Percentiles rank a stretch among this genome's conserved stretches.
These are phyloP conservation scores for Fusarium chaquense DNA, from an alignment of 2,329 filamentous ascomycete genomes.

Conservation along the genomic window DNA sequence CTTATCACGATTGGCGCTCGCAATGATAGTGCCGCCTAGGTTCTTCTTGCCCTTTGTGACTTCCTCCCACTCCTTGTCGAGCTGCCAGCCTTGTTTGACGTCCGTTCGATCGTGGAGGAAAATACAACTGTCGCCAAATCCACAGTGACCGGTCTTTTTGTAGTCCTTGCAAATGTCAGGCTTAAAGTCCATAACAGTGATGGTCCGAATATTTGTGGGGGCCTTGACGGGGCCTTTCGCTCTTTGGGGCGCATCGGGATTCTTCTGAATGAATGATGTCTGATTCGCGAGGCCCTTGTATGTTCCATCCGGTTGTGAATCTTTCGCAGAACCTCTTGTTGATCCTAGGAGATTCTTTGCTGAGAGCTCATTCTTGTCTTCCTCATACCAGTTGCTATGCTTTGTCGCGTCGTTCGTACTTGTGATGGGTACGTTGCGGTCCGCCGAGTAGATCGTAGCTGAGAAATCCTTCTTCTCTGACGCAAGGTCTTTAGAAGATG, in stretches of 20 bases:
- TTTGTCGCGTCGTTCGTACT: conserved; percentile 90
- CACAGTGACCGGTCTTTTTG: conserved; percentile 74
- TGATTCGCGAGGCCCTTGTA: conserved; percentile 83
- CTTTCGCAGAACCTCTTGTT: conserved; percentile 58
- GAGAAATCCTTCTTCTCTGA: conserved; percentile 55
- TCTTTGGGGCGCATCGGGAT: conserved; percentile 76
- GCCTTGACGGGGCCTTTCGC: conserved; percentile 89
- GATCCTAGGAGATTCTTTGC: conserved; percentile 70
- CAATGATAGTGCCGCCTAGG: conserved; percentile 70
- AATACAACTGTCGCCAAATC: conserved; percentile 68
- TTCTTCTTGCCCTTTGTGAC: conserved; percentile 78
- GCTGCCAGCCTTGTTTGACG: conserved; percentile 93
- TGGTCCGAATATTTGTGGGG: conserved; percentile 87
- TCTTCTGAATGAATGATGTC: conserved; percentile 81
- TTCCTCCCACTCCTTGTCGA: conserved; percentile 94
- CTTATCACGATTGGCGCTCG: conserved; percentile 65
- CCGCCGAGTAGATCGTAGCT: conserved; percentile 68
- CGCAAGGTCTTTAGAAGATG: conserved; percentile 66
- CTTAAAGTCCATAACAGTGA: conserved; percentile 90
- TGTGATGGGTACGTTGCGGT: conserved; percentile 72
- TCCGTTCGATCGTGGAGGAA: conserved; percentile 82
- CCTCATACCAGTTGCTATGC: conserved; percentile 88
- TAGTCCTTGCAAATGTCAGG: conserved; percentile 93
- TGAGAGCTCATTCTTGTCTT: conserved; percentile 64
- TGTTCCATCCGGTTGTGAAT: conserved; percentile 68